phyloP scores from a whole-genome alignment of 2,329 filamentous ascomycete genomes.

The Zymoseptoria crescenta region DNA sequence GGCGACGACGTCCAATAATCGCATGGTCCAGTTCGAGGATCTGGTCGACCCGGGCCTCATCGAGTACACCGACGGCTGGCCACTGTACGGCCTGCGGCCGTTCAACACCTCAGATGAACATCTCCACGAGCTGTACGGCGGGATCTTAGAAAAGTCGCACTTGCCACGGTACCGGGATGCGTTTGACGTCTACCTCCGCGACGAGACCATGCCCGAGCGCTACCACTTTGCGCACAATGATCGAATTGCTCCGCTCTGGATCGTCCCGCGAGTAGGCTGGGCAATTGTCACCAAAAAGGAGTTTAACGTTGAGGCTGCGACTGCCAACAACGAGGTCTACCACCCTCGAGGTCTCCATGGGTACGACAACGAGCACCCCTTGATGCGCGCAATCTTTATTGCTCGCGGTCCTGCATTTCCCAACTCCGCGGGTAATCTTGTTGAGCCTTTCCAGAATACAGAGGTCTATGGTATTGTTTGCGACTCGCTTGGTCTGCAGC shows the following conservation, averaged over 20 bases:
- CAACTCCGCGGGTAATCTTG: conserved; percentile 68
- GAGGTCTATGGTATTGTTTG: conserved; percentile 94
- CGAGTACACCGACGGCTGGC: conserved; percentile 88
- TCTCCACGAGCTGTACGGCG: conserved; percentile 59
- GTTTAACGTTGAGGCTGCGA: conserved; percentile 63
- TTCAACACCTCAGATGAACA: conserved; percentile 53
- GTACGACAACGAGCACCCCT: conserved; percentile 86
- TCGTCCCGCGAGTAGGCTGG: conserved; percentile 88
- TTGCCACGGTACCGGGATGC: conserved; percentile 56
- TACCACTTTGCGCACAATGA: conserved; percentile 87
- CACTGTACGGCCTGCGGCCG: conserved; percentile 78
- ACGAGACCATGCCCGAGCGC: conserved; percentile 79
- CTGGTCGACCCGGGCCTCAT: conserved; percentile 70
- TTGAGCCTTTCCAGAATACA: conserved; percentile 80
- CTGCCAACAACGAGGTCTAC: conserved; percentile 59
- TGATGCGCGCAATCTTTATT: conserved; percentile 95
- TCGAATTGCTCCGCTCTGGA: conserved; percentile 90
- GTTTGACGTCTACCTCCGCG: conserved; percentile 79
- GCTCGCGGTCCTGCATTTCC: conserved; percentile 88
- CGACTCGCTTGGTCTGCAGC: conserved; percentile 68
- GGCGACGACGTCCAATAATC: conserved; percentile 77
- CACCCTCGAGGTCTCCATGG: conserved; percentile 81
- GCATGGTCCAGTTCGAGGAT: conserved; percentile 84
- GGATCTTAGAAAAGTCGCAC: conserved; percentile 43
- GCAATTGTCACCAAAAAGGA: conserved; percentile 76